Evolutionary conservation across 2,329 filamentous ascomycete genomes (phyloP).

Genomic region (Penicillium sumatraense): DNA sequence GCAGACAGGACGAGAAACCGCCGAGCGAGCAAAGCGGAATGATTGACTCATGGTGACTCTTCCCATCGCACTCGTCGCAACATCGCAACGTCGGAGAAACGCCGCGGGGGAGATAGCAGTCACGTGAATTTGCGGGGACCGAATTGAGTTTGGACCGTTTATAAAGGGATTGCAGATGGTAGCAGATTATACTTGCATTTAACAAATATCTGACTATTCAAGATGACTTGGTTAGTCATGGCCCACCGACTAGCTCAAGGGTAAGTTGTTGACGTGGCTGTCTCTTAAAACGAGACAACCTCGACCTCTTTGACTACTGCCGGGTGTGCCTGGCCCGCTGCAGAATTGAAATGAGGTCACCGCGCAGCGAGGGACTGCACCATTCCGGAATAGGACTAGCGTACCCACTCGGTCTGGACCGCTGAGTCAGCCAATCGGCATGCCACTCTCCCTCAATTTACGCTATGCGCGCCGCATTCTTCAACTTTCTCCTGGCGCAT

Average conservation of each 20-base stretch:
- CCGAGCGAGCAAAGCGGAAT: slow-evolving; percentile 12
- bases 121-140: slow-evolving; percentile 10
- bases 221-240: no score
- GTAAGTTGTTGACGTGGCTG: no score
- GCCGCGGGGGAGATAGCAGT: slow-evolving; percentile 7
- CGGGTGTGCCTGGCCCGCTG: not conserved
- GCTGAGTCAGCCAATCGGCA: slow-evolving; percentile 38
- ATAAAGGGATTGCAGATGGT: no score
- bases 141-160: not conserved
- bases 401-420: slow-evolving; percentile 16
- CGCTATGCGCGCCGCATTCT: slow-evolving; percentile 17
- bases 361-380: slow-evolving; percentile 21
- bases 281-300: no score
- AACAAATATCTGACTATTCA: no score
- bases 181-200: no score
- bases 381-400: slow-evolving; percentile 24
- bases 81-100: not conserved
- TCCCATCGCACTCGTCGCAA: not conserved
- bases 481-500: slow-evolving; percentile 14
- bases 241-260: no score
- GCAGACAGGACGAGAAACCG: not conserved
- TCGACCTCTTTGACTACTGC: no score
- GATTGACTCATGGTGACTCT: slow-evolving; percentile 18
- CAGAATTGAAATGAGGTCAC: slow-evolving; percentile 24
- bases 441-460: slow-evolving; percentile 19